These are phyloP conservation scores for Teunomyces panamensis DNA, from an alignment of 805 yeast species.

Conservation along the genomic window DNA sequence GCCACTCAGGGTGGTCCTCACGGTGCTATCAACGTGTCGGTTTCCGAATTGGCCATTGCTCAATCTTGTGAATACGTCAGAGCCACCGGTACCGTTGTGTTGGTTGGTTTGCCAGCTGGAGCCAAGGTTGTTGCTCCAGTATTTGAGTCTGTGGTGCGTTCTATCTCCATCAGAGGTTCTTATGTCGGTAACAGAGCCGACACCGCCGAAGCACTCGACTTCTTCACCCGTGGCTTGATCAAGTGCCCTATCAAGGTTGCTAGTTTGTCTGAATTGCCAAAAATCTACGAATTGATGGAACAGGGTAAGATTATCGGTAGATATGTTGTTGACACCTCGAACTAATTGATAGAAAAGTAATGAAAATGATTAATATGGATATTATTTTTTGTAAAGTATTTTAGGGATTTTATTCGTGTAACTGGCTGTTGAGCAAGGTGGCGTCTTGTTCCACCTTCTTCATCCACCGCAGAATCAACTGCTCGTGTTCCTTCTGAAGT, in stretches of 20 bases:
- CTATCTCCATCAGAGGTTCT: slow-evolving; percentile 39
- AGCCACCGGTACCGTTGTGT: slow-evolving; percentile 41
- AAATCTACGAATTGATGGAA: slow-evolving; percentile 39
- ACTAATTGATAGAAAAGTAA: slow-evolving; percentile 15
- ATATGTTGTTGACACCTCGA: slow-evolving; percentile 43
- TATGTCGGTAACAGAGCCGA: slow-evolving; percentile 48
- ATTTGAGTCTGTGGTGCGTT: slow-evolving; percentile 39
- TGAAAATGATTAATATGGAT: not conserved
- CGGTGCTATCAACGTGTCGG: slow-evolving; percentile 74
- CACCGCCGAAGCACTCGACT: slow-evolving; percentile 44
- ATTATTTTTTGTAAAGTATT: not conserved
- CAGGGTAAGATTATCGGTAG: slow-evolving; percentile 43
- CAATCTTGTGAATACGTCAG: slow-evolving; percentile 43
- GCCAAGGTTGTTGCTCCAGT: slow-evolving; percentile 40
- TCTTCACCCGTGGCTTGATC: slow-evolving; percentile 42
- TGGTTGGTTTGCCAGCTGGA: slow-evolving; percentile 47
- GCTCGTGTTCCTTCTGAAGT: slow-evolving; percentile 46
- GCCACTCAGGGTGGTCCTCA: slow-evolving; percentile 75
- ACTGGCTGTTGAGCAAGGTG: slow-evolving; percentile 48
- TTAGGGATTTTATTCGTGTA: too few relatives aligned
- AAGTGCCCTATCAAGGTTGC: slow-evolving; percentile 42
- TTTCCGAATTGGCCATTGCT: slow-evolving; percentile 63
- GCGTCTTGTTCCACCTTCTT: slow-evolving; percentile 51
- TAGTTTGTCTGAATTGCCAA: slow-evolving; percentile 39
- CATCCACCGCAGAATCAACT: slow-evolving; percentile 47